Evolutionary conservation across 352 stramenopile genomes (phyloP), one percentile per base, ranked within the genome.

Genomic region (Globisporangium yorkense): DNA sequence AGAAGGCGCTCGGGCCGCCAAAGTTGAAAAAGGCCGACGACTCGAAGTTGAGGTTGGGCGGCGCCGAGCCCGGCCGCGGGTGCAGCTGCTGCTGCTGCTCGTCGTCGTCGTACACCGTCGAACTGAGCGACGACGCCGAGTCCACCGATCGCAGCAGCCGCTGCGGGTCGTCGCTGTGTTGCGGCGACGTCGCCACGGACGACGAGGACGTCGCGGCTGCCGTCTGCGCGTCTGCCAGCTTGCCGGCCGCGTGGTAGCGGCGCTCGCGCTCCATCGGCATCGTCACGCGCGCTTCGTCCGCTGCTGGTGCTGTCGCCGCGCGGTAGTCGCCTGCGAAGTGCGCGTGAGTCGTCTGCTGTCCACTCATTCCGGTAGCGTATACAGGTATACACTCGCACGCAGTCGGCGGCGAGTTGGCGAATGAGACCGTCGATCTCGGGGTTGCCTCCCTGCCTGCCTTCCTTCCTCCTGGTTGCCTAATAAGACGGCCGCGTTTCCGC

Each of bases 11-110:
- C 12, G 72, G 59, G 44, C 63, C 69, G 13, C 69, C 68, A 53
- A 83, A 83, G 49, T 48, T 8, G 51, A 86, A 86, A 18, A 83
- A 68, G n/a, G 62, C 63, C 10, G 74, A 71, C 31, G 66, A 60
- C 24, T 84, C 74, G 31, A 84, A 84, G 62, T 54, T 59, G 15
- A 80, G 47, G 39, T 62, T 61, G 55, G 54, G 54, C 39, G 54
- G 66, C 35, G 33, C 56, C 13, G 61, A 63, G 21, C 61, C 56
- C 1, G 61, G 61, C 21, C 61, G 61, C 15, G 45, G 47, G 16
- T 55, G 21, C 46, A 37, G 56, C 41, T 44, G 54, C 48, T 57
- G 56, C 41, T 44, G 54, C 48, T 57, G 57, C 35, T 69, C 62
- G 46, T 69, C 62, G 31, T 69, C 62, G 21, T 69, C 62, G 43